Evolutionary conservation across 192 early-diverging fungal species (phyloP), one percentile per base, ranked within the genome.

Genomic region (Entomortierella parvispora): DNA sequence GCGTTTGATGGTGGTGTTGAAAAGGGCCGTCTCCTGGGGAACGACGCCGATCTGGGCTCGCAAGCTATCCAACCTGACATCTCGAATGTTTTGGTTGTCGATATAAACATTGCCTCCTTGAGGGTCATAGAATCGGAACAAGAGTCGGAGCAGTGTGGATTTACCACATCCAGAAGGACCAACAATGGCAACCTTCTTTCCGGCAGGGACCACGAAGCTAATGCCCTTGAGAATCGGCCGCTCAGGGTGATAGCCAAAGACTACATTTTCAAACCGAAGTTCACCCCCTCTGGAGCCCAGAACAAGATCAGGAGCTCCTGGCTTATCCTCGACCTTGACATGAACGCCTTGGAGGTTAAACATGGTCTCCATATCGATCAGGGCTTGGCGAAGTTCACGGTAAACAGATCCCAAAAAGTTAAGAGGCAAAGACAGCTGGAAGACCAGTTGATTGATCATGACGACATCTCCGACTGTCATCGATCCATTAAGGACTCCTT

Each of bases 371-470:
- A 99, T 99, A 63, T 99, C 98, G 40, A 97, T 90, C 34, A 99
- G 82, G 14, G 91, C 91, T 82, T 99, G 98, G 56, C 93, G 88
- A 45, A 96, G 88, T 82, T 99, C 98, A 61, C 98, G 90, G 71
- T 99, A 99, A 8, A 99, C 96, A 22, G 94, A 93, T 29, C 98
- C 98, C 57, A 99, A 79, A 75, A 99, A 99, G 85, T 99, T 98
- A 15, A 99, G 86, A 20, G 98, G 98, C 78, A 99, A 85, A 2
- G 95, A 95, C 12, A 99, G 85, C 82, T 99, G 98, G 80, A 99
- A 99, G 26, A 99, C 91, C 26, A 99, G 91, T 20, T 97, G 96
- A 67, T 99, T 99, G 59, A 99, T 89, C 95, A 99, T 95, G 20
- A 99, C 98, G 6, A 99, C 87, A 71, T 99, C 98, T 45, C 98